Conservation (phyloP, 192 early-diverging fungal species). For the Coemansia sp. region DNA sequence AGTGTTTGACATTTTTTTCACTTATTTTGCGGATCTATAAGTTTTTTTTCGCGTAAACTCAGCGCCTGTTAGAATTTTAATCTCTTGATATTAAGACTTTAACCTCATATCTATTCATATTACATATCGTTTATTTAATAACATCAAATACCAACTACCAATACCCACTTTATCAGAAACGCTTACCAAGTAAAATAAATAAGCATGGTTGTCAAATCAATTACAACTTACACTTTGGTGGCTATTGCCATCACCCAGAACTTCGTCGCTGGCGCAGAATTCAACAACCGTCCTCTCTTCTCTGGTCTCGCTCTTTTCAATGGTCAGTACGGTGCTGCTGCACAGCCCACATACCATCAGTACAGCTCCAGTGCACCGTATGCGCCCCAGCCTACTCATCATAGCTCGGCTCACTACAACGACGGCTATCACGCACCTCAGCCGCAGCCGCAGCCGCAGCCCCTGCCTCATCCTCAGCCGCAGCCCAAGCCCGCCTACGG, state of each 20-base stretch:
- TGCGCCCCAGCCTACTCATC: conserved; percentile 1
- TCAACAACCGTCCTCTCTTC: conserved; percentile 1
- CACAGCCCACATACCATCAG: background rate
- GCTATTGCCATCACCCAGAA: conserved; percentile 31
- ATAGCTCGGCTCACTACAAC: background rate
- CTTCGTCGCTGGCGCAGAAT: conserved; percentile 1
- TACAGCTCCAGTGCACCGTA: conserved; percentile 13
- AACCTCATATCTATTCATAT: no score
- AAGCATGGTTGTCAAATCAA: conserved; percentile 33
- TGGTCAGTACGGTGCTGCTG: background rate
- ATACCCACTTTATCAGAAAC: no score
- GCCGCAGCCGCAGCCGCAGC: conserved; percentile 4
- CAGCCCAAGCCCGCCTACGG: background rate
- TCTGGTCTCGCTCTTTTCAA: conserved; percentile 19
- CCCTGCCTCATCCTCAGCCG: conserved; percentile 7
- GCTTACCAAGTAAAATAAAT: background rate
- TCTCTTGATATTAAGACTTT: no score
- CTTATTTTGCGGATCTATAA: no score
- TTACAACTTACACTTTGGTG: conserved; percentile 38
- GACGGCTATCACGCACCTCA: conserved; percentile 4
- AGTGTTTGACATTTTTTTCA: no score
- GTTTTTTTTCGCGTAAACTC: no score
- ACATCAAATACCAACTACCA: no score
- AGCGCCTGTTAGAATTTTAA: no score
- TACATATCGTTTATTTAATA: no score